Evolutionary conservation across 441 rosid species (phyloP).

Genomic region (Erodium trifolium): DNA sequence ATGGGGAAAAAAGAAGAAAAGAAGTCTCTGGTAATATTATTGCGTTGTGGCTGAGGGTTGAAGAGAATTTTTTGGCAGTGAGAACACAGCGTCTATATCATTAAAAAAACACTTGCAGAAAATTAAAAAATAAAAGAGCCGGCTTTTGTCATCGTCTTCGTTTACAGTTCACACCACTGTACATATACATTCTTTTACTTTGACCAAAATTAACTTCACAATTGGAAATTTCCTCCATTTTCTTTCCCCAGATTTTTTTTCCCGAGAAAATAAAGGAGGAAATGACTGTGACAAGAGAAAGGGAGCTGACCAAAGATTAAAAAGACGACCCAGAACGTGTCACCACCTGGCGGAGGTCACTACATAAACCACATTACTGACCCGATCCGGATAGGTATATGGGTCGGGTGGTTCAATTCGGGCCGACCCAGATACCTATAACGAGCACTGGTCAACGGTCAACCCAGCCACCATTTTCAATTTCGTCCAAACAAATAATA

Average conservation of each 20-base stretch:
- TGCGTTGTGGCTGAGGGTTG: conserved; percentile 1
- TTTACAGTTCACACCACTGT: background rate
- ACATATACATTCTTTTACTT: background rate
- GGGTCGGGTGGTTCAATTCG: background rate
- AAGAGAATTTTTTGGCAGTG: conserved; percentile 16
- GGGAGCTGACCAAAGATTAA: background rate
- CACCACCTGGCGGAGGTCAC: background rate
- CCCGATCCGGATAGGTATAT: background rate
- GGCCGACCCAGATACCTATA: background rate
- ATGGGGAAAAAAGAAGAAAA: background rate
- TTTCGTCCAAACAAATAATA: conserved; percentile 5
- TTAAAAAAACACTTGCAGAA: background rate
- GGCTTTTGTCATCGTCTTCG: background rate
- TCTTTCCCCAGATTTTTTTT: background rate
- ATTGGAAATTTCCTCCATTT: background rate
- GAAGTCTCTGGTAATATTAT: background rate
- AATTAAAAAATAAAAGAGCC: background rate
- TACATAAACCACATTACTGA: background rate
- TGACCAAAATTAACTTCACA: too few relatives aligned
- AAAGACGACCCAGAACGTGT: background rate
- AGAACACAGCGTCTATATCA: background rate
- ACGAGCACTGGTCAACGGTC: background rate
- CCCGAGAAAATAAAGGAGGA: background rate
- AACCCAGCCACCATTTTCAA: background rate
- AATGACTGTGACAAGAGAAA: background rate